These are phyloP conservation scores for Solanum chiquidenum DNA, from an alignment of 257 asterid genomes.

Conservation along the genomic window DNA sequence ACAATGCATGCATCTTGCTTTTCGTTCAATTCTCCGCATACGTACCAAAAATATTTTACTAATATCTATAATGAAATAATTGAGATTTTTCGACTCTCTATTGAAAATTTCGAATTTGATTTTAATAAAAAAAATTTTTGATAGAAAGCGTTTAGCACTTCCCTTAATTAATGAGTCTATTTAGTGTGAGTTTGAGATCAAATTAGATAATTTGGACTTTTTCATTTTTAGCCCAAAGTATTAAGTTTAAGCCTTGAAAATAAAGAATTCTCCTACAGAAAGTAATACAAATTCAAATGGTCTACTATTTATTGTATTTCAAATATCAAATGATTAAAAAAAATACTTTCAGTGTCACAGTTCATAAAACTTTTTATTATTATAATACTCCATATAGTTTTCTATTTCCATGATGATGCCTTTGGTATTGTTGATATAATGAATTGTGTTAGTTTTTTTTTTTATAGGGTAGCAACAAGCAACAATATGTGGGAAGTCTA, in stretches of 20 bases:
- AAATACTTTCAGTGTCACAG: not conserved
- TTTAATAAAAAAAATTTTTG: not conserved
- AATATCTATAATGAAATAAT: not conserved
- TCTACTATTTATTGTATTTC: not conserved
- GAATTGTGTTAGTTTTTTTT: not conserved
- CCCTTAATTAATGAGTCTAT: not conserved
- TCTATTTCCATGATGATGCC: not conserved
- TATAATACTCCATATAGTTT: not conserved
- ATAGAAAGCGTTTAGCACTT: not conserved
- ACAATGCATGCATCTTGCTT: conserved; percentile 19
- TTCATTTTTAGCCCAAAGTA: not conserved
- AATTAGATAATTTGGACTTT: not conserved
- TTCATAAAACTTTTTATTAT: not conserved
- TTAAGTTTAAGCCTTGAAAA: fast-evolving
- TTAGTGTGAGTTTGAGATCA: not conserved
- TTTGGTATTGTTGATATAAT: not conserved
- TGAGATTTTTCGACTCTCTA: not conserved
- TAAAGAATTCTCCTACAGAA: not conserved
- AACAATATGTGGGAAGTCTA: not conserved
- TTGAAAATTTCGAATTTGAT: not conserved
- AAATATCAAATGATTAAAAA: not conserved
- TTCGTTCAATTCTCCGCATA: conserved; percentile 13
- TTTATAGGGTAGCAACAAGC: not conserved
- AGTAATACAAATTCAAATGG: not conserved
- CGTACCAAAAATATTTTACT: not conserved